A percentile compares a stretch with the other conserved stretches of the same genome.
Evolutionary conservation across 1,139 yeast genomes (phyloP).

Genomic region (Scheffersomyces parashehatae): DNA sequence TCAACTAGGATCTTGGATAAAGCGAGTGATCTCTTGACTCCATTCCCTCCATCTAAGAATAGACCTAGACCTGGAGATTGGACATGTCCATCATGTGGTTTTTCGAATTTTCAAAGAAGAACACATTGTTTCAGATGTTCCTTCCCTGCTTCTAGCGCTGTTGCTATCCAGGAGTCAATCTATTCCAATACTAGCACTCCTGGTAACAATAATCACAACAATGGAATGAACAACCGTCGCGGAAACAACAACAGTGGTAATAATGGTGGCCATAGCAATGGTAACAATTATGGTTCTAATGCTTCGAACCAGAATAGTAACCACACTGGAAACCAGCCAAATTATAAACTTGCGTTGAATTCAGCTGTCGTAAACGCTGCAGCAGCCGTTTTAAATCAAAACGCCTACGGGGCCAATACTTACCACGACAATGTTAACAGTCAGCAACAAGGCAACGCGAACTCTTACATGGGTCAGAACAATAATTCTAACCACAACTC

Average conservation of each 20-base stretch:
- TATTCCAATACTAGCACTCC: conserved; percentile 21
- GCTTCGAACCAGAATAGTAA: conserved; percentile 13
- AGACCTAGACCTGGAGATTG: conserved; percentile 97
- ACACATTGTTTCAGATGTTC: conserved; percentile 94
- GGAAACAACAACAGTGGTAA: conserved; percentile 7
- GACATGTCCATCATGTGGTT: conserved; percentile 96
- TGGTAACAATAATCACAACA: neutral
- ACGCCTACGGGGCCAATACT: conserved; percentile 8
- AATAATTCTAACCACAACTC: conserved; percentile 4
- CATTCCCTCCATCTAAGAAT: conserved; percentile 87
- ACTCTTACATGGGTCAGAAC: conserved; percentile 1
- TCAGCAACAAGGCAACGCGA: conserved; percentile 10
- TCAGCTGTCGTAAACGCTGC: conserved; percentile 13
- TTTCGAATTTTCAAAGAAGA: conserved; percentile 90
- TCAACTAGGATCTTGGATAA: conserved; percentile 73
- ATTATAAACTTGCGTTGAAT: conserved; percentile 11
- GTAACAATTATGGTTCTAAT: conserved; percentile 7
- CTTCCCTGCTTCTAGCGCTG: conserved; percentile 79
- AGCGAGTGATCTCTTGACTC: conserved; percentile 77
- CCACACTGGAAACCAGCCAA: conserved; percentile 15
- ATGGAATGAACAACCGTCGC: conserved; percentile 6
- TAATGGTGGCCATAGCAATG: conserved; percentile 6
- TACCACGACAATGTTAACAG: conserved; percentile 4
- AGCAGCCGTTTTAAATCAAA: conserved; percentile 14
- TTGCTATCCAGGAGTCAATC: conserved; percentile 58